Conservation (phyloP, 495 filamentous ascomycete species). For the Tuber brumale region DNA sequence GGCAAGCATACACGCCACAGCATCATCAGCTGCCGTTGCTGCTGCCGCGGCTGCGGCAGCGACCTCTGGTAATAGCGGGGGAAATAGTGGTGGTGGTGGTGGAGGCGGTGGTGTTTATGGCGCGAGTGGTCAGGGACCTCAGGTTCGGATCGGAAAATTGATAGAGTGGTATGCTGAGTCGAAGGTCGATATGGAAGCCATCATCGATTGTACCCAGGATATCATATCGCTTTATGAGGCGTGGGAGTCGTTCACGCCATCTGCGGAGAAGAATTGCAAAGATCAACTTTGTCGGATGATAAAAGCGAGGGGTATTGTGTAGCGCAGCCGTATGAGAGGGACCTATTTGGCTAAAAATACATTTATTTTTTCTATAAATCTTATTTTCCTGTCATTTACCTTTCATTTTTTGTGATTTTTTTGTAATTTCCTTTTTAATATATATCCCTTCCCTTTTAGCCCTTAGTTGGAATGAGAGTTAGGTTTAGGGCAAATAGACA, state of each 20-base stretch:
- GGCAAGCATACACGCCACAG: constrained; percentile 34
- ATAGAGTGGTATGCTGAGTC: constrained; percentile 86
- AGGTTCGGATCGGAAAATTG: constrained; percentile 64
- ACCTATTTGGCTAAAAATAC: neutral
- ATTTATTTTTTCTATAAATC: neutral
- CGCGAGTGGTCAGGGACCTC: constrained; percentile 42
- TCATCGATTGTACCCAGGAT: constrained; percentile 92
- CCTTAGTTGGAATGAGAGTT: neutral
- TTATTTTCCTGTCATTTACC: neutral
- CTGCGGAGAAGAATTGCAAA: constrained; percentile 69
- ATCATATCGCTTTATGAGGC: constrained; percentile 91
- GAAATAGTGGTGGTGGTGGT: constrained; percentile 34
- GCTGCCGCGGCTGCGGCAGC: constrained; percentile 45
- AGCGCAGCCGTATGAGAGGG: neutral
- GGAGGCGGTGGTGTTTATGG: constrained; percentile 22
- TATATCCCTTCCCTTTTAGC: neutral
- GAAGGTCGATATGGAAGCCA: constrained; percentile 80
- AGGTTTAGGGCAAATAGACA: neutral
- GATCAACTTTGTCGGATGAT: constrained; percentile 75
- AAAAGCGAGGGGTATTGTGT: constrained; percentile 63
- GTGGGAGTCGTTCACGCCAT: constrained; percentile 64
- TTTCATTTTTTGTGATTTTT: neutral
- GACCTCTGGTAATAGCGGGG: constrained; percentile 36
- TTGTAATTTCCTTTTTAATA: neutral
- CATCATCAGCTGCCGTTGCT: constrained; percentile 45